Evolutionary conservation across 441 rosid species (phyloP).

Genomic region (Adansonia grandidieri): DNA sequence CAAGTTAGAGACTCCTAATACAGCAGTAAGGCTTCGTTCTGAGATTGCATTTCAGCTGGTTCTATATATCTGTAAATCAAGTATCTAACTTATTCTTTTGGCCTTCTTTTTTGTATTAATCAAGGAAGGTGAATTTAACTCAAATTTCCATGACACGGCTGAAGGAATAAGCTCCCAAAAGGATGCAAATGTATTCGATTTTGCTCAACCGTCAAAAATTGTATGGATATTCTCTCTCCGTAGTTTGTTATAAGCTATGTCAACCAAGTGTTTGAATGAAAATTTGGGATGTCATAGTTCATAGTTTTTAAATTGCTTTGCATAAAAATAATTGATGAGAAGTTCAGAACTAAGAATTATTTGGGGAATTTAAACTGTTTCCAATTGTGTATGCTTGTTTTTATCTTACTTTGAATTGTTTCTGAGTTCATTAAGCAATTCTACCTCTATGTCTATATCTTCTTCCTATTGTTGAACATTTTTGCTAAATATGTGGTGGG

Average conservation of each 20-base stretch:
- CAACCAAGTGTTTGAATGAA: neutral
- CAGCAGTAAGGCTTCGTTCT: slow-evolving; percentile 47
- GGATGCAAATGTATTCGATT: slow-evolving; percentile 26
- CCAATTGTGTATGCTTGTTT: neutral
- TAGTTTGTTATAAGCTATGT: slow-evolving; percentile 15
- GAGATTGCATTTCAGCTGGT: neutral
- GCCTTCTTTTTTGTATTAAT: neutral
- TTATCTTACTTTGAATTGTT: neutral
- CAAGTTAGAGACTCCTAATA: slow-evolving; percentile 49
- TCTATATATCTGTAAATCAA: neutral
- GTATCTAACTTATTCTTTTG: slow-evolving; percentile 1
- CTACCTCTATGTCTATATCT: slow-evolving; percentile 15
- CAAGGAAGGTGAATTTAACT: slow-evolving; percentile 32
- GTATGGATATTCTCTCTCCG: slow-evolving; percentile 20
- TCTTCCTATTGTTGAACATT: neutral
- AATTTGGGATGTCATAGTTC: slow-evolving; percentile 1
- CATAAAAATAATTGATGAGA: neutral
- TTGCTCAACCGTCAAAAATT: slow-evolving; percentile 32
- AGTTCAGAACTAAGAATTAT: neutral
- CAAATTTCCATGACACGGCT: slow-evolving; percentile 23
- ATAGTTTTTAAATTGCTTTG: neutral
- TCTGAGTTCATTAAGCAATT: neutral
- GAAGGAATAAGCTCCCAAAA: slow-evolving; percentile 21
- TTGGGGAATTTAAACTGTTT: neutral
- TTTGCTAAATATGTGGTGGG: slow-evolving; percentile 32